These are phyloP conservation scores for Penicillium argentinense DNA, from an alignment of 495 filamentous ascomycete genomes.

Conservation along the genomic window DNA sequence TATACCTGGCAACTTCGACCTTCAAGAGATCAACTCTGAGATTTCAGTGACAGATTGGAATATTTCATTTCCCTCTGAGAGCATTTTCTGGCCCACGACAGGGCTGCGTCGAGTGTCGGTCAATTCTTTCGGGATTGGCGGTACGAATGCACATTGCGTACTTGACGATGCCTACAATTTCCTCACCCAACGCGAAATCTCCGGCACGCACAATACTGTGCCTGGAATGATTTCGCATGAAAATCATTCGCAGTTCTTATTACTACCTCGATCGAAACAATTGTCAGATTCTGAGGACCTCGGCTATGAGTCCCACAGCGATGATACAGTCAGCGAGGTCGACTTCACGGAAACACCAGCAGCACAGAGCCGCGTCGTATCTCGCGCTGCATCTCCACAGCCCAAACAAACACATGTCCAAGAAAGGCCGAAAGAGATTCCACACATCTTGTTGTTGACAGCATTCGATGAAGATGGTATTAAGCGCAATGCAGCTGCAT, in stretches of 20 bases:
- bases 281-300: slow-evolving; percentile 13
- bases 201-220: slow-evolving; percentile 8
- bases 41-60: slow-evolving; percentile 16
- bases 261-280: no score
- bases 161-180: slow-evolving; percentile 44
- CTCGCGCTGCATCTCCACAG: slow-evolving; percentile 5
- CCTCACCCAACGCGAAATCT: slow-evolving; percentile 11
- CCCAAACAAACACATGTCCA: background rate
- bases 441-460: slow-evolving; percentile 24
- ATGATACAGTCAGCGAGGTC: background rate
- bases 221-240: no score
- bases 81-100: slow-evolving; percentile 14
- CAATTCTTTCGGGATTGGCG: slow-evolving; percentile 64
- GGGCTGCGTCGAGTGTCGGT: slow-evolving; percentile 51
- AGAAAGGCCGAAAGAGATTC: slow-evolving; percentile 9
- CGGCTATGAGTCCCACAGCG: slow-evolving; percentile 6
- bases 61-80: slow-evolving; percentile 16
- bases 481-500: slow-evolving; percentile 20
- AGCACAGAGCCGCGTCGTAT: slow-evolving; percentile 7
- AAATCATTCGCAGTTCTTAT: no score
- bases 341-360: slow-evolving; percentile 13
- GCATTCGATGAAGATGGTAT: slow-evolving; percentile 35
- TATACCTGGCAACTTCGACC: slow-evolving; percentile 34
- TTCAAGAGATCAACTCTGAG: slow-evolving; percentile 38
- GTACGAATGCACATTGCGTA: slow-evolving; percentile 62